Percentiles rank a stretch among this genome's conserved stretches.
These are phyloP conservation scores for Bromus sterilis DNA, from an alignment of 176 grass and related monocot species.

Conservation along the genomic window DNA sequence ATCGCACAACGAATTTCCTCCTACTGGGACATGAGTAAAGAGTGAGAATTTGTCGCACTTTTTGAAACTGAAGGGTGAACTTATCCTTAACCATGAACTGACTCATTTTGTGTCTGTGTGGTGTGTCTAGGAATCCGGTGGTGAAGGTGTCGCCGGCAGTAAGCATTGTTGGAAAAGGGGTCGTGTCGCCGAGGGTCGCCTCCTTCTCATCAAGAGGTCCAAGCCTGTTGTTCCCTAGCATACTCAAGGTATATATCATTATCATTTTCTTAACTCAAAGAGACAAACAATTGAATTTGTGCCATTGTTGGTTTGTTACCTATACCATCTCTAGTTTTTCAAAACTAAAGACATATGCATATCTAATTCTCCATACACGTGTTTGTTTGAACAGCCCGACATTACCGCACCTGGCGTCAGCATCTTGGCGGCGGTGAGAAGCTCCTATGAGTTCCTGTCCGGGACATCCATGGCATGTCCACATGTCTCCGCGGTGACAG, in stretches of 20 bases:
- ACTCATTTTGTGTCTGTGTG: neutral
- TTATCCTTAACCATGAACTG: neutral
- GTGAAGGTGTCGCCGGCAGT: neutral
- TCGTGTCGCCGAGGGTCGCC: neutral
- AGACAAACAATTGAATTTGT: neutral
- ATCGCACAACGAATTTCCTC: neutral
- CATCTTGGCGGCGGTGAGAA: neutral
- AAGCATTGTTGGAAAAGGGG: neutral
- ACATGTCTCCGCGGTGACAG: neutral
- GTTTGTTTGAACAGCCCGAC: neutral
- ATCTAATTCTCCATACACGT: too few species aligned
- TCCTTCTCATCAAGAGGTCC: neutral
- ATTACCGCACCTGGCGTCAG: slow-evolving; percentile 19
- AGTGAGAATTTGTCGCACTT: neutral
- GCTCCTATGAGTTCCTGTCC: neutral
- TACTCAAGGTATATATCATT: neutral
- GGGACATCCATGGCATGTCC: neutral
- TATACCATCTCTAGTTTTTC: neutral
- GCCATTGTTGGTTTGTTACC: neutral
- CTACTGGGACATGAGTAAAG: neutral
- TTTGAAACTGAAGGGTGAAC: neutral
- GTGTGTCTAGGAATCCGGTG: neutral
- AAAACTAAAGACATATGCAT: too few species aligned
- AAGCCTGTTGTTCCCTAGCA: neutral
- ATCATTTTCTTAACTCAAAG: neutral